Evolutionary conservation across 1,139 yeast species (phyloP).

Genomic region (Yarrowia galli): DNA sequence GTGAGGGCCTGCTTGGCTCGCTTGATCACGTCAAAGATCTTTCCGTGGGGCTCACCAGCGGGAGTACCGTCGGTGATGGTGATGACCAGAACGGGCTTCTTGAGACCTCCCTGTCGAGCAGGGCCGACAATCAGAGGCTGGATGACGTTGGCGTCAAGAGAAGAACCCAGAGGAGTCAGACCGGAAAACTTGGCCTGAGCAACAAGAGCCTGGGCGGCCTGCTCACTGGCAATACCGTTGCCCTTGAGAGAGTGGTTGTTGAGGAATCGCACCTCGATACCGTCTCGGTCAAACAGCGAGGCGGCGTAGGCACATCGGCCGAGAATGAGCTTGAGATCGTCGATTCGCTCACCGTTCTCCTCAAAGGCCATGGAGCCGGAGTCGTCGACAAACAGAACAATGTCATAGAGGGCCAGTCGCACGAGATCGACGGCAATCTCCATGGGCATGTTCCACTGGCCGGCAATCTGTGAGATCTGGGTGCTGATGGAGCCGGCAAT

Average conservation of each 20-base stretch:
- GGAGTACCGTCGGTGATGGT: conserved; percentile 51
- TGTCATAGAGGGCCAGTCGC: conserved; percentile 50
- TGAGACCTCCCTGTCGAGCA: conserved; percentile 45
- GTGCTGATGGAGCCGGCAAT: conserved; percentile 46
- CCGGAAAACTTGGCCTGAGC: conserved; percentile 48
- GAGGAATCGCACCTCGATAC: conserved; percentile 50
- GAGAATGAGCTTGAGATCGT: conserved; percentile 49
- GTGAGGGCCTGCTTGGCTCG: conserved; percentile 46
- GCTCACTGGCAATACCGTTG: conserved; percentile 46
- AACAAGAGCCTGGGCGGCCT: conserved; percentile 47
- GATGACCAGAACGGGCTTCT: conserved; percentile 50
- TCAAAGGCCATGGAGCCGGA: conserved; percentile 52
- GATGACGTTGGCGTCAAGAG: conserved; percentile 47
- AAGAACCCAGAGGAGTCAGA: conserved; percentile 50
- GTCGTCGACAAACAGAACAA: conserved; percentile 50
- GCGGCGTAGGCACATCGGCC: conserved; percentile 50
- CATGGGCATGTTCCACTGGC: conserved; percentile 48
- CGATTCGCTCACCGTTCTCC: conserved; percentile 52
- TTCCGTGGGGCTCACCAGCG: conserved; percentile 48
- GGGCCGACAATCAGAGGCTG: conserved; percentile 49
- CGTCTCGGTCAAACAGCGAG: conserved; percentile 50
- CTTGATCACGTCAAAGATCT: conserved; percentile 47
- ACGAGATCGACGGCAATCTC: conserved; percentile 50
- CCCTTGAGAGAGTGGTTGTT: conserved; percentile 47
- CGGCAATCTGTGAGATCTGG: conserved; percentile 45